phyloP scores from a whole-genome alignment of 2,329 filamentous ascomycete genomes.

The Colletotrichum plurivorum region DNA sequence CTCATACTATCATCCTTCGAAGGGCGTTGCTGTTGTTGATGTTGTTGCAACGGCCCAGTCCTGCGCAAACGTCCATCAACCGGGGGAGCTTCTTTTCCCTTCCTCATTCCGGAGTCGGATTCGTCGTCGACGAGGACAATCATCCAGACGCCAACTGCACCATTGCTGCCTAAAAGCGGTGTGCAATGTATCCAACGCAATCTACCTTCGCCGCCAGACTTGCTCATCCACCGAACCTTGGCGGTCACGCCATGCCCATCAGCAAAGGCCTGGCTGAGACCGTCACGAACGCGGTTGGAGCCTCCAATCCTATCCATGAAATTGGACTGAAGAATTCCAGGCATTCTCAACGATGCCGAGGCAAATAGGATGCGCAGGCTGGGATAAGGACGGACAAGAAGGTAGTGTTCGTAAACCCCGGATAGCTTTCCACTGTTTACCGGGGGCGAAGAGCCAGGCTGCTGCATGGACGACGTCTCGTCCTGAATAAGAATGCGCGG shows the following conservation, averaged over 20 bases:
- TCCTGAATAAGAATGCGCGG: constrained; percentile 58
- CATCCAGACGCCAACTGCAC: constrained; percentile 84
- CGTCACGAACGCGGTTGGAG: constrained; percentile 60
- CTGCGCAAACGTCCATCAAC: constrained; percentile 43
- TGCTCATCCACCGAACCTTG: constrained; percentile 78
- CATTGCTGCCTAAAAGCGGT: constrained; percentile 76
- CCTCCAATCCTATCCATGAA: constrained; percentile 70
- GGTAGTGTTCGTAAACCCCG: constrained; percentile 69
- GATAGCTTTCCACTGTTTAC: constrained; percentile 50
- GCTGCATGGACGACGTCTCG: constrained; percentile 44
- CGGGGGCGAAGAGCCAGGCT: constrained; percentile 18
- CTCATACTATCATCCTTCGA: constrained; percentile 41
- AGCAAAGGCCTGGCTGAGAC: constrained; percentile 71
- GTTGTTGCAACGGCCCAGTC: not conserved
- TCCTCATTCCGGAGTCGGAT: constrained; percentile 40
- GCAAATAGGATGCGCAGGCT: constrained; percentile 78
- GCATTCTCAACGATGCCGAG: constrained; percentile 75
- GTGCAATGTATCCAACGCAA: constrained; percentile 85
- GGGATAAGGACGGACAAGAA: constrained; percentile 77
- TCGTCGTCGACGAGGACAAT: constrained; percentile 80
- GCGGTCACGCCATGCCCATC: constrained; percentile 81
- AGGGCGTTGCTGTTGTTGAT: constrained; percentile 13
- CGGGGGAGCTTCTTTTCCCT: constrained; percentile 44
- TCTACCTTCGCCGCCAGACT: constrained; percentile 68
- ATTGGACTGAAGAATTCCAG: constrained; percentile 75